phyloP scores from a whole-genome alignment of 1,139 yeast species.

The Geotrichum citri-aurantii region DNA sequence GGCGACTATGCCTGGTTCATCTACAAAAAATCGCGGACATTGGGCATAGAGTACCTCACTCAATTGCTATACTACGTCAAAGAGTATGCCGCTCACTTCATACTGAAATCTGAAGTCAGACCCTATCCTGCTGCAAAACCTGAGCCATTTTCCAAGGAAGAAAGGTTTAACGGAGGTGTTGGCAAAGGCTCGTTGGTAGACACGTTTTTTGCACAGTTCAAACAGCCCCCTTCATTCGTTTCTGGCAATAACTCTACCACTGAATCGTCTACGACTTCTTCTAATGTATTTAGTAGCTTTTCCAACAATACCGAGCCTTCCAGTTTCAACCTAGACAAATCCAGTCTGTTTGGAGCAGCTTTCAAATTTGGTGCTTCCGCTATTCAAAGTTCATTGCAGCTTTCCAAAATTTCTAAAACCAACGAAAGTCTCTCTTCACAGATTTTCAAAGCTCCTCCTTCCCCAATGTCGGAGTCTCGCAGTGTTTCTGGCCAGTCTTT shows the following conservation, averaged over 20 bases:
- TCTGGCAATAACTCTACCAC: not conserved
- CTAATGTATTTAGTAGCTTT: not conserved
- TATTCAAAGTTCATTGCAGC: constrained; percentile 2
- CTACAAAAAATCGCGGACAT: constrained; percentile 22
- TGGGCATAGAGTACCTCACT: constrained; percentile 26
- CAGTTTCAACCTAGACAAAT: not conserved
- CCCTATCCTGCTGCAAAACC: not conserved
- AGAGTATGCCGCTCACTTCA: constrained; percentile 8
- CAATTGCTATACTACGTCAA: constrained; percentile 12
- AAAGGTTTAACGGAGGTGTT: not conserved
- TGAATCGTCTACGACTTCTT: not conserved
- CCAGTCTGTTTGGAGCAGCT: not conserved
- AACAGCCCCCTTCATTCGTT: constrained; percentile 11
- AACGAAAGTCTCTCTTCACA: not conserved
- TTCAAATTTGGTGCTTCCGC: constrained; percentile 9
- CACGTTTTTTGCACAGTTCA: constrained; percentile 12
- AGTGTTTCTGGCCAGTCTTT: not conserved
- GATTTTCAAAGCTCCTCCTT: not conserved
- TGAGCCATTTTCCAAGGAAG: not conserved
- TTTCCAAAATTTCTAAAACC: not conserved
- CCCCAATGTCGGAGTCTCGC: not conserved
- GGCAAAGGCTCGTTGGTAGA: constrained; percentile 5
- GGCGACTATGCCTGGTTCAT: constrained; percentile 26
- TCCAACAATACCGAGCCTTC: not conserved
- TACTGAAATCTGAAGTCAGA: constrained; percentile 5